Evolutionary conservation across 192 early-diverging fungal species (phyloP).

Genomic region (Entomortierella parvispora): DNA sequence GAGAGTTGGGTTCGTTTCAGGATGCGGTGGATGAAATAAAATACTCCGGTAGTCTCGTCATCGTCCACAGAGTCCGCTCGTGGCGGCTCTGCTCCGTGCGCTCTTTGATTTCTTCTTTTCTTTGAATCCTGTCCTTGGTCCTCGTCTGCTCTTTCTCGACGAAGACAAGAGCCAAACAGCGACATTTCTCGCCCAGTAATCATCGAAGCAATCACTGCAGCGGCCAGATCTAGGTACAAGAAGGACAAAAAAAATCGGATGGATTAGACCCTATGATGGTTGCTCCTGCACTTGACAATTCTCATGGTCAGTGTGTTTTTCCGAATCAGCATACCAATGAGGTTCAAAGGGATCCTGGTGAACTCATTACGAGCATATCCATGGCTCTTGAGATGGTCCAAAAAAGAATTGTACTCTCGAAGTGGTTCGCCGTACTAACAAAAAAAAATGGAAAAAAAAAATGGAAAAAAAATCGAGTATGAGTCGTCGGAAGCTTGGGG

Average conservation of each 20-base stretch:
- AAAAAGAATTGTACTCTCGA: slow-evolving; percentile 45
- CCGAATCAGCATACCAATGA: too few species aligned
- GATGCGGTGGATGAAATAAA: slow-evolving; percentile 60
- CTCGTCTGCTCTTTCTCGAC: neutral
- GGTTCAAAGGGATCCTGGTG: slow-evolving; percentile 57
- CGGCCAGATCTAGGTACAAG: slow-evolving; percentile 54
- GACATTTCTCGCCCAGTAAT: slow-evolving; percentile 52
- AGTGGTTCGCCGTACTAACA: slow-evolving; percentile 46
- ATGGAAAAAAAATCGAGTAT: neutral
- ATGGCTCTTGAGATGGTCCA: slow-evolving; percentile 44
- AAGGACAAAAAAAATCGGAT: neutral
- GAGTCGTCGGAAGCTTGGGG: too few species aligned
- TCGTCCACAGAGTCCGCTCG: slow-evolving; percentile 1
- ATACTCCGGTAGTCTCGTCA: slow-evolving; percentile 25
- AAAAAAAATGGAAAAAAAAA: neutral
- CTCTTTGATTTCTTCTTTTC: neutral
- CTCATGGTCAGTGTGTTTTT: too few species aligned
- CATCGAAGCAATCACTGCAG: slow-evolving; percentile 56
- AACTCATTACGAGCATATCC: slow-evolving; percentile 55
- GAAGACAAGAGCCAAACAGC: slow-evolving; percentile 15
- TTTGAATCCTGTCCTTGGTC: neutral
- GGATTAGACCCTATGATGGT: neutral
- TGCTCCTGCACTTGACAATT: neutral
- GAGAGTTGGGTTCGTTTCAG: slow-evolving; percentile 60
- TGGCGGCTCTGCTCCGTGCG: neutral